A percentile compares a stretch with the other conserved stretches of the same genome.
These are phyloP conservation scores for Tricholoma flavovirens DNA, from an alignment of 768 basidiomycete genomes.

Conservation along the genomic window DNA sequence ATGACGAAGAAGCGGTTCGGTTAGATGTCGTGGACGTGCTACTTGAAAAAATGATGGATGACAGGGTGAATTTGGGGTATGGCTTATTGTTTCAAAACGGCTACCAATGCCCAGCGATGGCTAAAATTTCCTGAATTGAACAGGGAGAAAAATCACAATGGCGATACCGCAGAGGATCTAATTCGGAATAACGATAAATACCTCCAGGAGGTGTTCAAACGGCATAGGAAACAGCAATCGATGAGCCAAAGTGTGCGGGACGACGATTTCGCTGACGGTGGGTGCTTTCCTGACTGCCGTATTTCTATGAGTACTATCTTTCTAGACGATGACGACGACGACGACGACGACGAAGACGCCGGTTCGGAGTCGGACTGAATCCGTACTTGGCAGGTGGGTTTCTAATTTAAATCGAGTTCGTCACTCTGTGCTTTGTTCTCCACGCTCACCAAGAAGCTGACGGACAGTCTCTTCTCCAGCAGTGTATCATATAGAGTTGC, in stretches of 20 bases:
- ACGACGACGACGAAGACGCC: conserved; percentile 22
- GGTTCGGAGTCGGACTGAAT: conserved; percentile 28
- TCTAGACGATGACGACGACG: conserved; percentile 22
- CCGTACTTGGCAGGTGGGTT: not conserved
- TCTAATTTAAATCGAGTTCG: not conserved
- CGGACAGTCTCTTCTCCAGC: not conserved
- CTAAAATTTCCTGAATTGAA: not conserved
- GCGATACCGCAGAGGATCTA: conserved; percentile 49
- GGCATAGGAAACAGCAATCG: conserved; percentile 39
- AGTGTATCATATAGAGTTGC: not conserved
- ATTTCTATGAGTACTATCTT: not conserved
- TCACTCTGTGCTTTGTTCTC: not conserved
- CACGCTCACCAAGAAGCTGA: not conserved
- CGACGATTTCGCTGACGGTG: conserved; percentile 66
- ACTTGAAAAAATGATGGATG: conserved; percentile 22
- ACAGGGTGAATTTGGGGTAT: conserved; percentile 69
- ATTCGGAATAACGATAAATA: conserved; percentile 49
- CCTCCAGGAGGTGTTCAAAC: conserved; percentile 46
- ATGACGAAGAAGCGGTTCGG: conserved; percentile 22
- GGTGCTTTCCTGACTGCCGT: conserved; percentile 8
- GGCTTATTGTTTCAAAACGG: conserved; percentile 63
- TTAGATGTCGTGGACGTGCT: not conserved
- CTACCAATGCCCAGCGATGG: not conserved
- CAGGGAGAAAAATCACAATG: conserved; percentile 72
- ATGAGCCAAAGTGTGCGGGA: conserved; percentile 32